Evolutionary conservation across 768 basidiomycete genomes (phyloP).

Genomic region (Trametes meyenii): DNA sequence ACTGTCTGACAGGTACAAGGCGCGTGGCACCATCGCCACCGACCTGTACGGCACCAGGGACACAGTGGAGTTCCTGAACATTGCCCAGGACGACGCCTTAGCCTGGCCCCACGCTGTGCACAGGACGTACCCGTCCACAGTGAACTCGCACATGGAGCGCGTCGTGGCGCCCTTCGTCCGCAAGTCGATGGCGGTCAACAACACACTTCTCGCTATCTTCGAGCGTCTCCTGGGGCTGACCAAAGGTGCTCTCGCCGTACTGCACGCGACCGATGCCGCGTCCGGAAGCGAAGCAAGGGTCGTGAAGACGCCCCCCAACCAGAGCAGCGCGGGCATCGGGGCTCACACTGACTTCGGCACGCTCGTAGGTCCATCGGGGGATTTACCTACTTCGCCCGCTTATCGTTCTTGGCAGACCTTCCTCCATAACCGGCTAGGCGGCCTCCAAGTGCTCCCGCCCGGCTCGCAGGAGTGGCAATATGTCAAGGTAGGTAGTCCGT

Average conservation of each 20-base stretch:
- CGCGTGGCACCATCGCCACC: conserved; percentile 60
- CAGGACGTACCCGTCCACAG: conserved; percentile 58
- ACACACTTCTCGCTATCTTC: conserved; percentile 55
- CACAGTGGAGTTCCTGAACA: conserved; percentile 64
- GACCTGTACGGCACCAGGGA: conserved; percentile 61
- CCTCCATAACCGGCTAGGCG: conserved; percentile 47
- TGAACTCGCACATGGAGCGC: conserved; percentile 51
- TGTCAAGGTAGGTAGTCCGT: conserved; percentile 38
- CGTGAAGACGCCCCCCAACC: conserved; percentile 48
- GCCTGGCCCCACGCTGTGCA: conserved; percentile 56
- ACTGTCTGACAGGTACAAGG: conserved; percentile 52
- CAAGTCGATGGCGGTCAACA: conserved; percentile 59
- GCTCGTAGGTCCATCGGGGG: conserved; percentile 44
- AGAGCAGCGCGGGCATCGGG: conserved; percentile 46
- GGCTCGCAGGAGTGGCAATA: conserved; percentile 44
- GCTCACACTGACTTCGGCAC: conserved; percentile 78
- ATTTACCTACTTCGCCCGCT: conserved; percentile 13
- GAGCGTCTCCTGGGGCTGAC: conserved; percentile 59
- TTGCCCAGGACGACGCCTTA: conserved; percentile 70
- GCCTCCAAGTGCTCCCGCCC: conserved; percentile 47
- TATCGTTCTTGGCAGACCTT: conserved; percentile 33
- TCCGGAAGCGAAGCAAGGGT: conserved; percentile 63
- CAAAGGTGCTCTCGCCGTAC: conserved; percentile 44
- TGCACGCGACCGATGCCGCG: conserved; percentile 48
- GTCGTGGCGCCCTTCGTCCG: conserved; percentile 57